phyloP scores from a whole-genome alignment of 2,329 filamentous ascomycete genomes.

The Daldinia sp. region DNA sequence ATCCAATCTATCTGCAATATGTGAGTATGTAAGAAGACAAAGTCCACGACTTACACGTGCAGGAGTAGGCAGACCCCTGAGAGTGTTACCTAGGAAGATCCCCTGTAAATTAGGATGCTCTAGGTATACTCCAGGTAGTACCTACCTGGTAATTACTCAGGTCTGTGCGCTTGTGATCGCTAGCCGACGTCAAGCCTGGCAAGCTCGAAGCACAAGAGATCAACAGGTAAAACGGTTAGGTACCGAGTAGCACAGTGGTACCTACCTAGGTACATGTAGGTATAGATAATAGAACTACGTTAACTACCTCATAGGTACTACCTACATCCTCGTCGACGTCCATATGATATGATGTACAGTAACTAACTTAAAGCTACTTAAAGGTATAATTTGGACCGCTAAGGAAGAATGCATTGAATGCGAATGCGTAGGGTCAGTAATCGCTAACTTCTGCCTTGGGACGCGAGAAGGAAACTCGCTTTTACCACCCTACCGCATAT shows the following conservation, averaged over 20 bases:
- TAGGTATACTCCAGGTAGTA: background rate
- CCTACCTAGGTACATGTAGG: no score
- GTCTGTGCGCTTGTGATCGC: slow-evolving; percentile 26
- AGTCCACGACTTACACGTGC: slow-evolving; percentile 33
- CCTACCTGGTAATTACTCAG: background rate
- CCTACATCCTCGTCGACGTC: no score
- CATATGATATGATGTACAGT: no score
- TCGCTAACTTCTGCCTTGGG: background rate
- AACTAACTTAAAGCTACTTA: no score
- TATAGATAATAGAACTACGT: no score
- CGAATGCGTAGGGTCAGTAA: background rate
- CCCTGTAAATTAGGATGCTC: slow-evolving; percentile 23
- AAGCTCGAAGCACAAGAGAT: slow-evolving; percentile 29
- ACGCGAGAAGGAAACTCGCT: background rate
- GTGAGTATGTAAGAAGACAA: slow-evolving; percentile 22
- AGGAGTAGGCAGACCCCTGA: slow-evolving; percentile 26
- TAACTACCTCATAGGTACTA: background rate
- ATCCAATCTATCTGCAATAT: slow-evolving; percentile 31
- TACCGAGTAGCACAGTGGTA: slow-evolving; percentile 27
- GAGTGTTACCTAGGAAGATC: slow-evolving; percentile 18
- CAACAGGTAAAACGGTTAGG: slow-evolving; percentile 9
- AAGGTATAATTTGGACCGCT: no score
- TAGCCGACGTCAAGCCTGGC: slow-evolving; percentile 34
- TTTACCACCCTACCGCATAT: background rate
- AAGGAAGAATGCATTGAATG: background rate